Base-by-base conservation (phyloP, 2,329 filamentous ascomycete species). In the Pseudohalonectria lignicola region DNA sequence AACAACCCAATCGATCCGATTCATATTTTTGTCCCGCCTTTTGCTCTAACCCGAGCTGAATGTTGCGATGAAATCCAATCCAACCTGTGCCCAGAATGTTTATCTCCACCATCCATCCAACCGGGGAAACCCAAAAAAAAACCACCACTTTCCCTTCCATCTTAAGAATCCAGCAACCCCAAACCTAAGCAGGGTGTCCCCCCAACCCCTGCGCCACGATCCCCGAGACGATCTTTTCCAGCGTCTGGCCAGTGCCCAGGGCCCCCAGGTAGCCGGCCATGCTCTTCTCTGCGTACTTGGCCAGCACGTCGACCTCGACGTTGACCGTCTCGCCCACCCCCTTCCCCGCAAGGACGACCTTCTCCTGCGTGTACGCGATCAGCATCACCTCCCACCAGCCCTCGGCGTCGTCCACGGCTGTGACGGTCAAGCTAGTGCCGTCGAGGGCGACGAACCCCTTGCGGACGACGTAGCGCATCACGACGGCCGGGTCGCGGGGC, bases 311-410 rank as follows among this genome's bases (percentile, higher is more conserved):
- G 39, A 94, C 90, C 67, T 95, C 88, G 26, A 95, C 75, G 53
- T 95, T 95, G 43, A 94, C 85, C 36, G 79, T 74, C 5, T 94
- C 86, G 3, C 88, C 87, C 21, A 72, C 63, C 60, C 74, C 68
- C 73, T 95, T 95, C 37, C 66, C 67, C 3, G 84, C 85, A 45
- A 86, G 78, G 13, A 94, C 82, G 13, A 98, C 80, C 59, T 84
- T 84, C 61, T 90, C 86, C 65, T 96, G 92, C 10, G 92, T 95
- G 61, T 98, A 98, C 8, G 84, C 76, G 57, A 98, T 95, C 44
- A 98, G 69, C 92, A 98, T 98, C 36, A 98, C 82, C 71, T 96
- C 92, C 75, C 81, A 95, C 58, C 86, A 93, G 31, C 82, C 79
- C 47, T 77, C 74, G 4, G 55, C 71, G 58, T 95, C 90, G 51